Base-by-base conservation (phyloP, 2,329 filamentous ascomycete genomes). In the Aspergillus pseudoterreus region DNA sequence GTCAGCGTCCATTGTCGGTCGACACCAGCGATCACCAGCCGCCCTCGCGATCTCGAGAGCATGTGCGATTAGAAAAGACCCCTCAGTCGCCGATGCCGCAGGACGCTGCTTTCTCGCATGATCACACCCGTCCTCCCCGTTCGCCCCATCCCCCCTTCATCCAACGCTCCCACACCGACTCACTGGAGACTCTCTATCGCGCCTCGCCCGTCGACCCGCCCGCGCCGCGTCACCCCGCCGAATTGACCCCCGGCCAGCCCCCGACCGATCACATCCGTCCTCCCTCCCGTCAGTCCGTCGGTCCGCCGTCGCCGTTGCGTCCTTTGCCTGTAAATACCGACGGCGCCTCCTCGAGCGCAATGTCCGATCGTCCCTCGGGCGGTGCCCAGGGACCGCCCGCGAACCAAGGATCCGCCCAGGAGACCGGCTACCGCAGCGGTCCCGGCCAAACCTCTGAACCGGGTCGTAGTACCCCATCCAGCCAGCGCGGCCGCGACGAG, bases 391-490 rank as follows among this genome's bases (percentile, higher is more conserved):
- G 43, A 30, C 53, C 32, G 24, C 38, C 49, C n/a, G 36, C 45
- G 38, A 52, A 49, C 14, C 56, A 53, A 21, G 50, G 32, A 19
- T 19, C 39, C 45, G 33, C 27, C 15, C 39, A 45, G 24, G 54
- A 52, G 22, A 45, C 54, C 19, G 53, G 58, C 52, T 63, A 64
- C 42, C 63, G 57, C 45, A 58, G 52, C 57, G 66, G 61, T 52
- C 46, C 62, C 24, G 32, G 53, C 55, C 47, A 53, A 50, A 49
- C 56, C 43, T 53, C 55, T 59, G 74, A 82, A 55, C 62, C 70
- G 50, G 75, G 76, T 11, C 73, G 76, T 50, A 76, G 67, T 53
- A 79, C 77, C 15, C 77, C 78, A 32, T 52, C 56, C 39, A 61
- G 49, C 56, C 61, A 54, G 59, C 63, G 63, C 22, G 66, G 60